Evolutionary conservation across 768 basidiomycete genomes (phyloP).

Genomic region (Lactarius indigo): DNA sequence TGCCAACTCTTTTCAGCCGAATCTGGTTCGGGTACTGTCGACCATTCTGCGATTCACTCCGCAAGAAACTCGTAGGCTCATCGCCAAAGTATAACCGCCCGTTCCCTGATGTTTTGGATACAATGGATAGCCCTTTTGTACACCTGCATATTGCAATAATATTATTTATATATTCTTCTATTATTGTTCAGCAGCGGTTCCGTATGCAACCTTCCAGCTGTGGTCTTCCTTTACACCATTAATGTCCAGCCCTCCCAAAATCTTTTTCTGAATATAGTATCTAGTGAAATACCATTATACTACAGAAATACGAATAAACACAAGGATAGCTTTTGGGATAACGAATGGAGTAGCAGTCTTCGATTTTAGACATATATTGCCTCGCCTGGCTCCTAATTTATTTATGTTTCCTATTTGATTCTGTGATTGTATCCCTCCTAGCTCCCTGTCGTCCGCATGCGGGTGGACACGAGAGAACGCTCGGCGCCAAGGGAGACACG

Average conservation of each 20-base stretch:
- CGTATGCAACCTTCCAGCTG: no score
- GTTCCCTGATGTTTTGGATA: neutral
- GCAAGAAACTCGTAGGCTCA: conserved; percentile 83
- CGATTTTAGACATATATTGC: neutral
- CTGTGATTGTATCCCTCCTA: conserved; percentile 14
- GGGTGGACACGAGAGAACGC: conserved; percentile 26
- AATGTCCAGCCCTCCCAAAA: no score
- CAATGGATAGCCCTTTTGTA: conserved; percentile 2
- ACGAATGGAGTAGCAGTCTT: neutral
- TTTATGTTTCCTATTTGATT: neutral
- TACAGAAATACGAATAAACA: neutral
- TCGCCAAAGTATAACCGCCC: conserved; percentile 69
- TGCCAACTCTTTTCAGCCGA: conserved; percentile 50
- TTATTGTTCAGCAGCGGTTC: neutral
- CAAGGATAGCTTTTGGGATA: neutral
- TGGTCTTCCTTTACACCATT: no score
- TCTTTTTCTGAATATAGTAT: no score
- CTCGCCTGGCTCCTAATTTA: conserved; percentile 28
- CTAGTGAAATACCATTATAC: neutral
- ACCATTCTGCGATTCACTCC: conserved; percentile 94
- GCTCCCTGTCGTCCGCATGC: conserved; percentile 31
- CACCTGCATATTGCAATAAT: neutral
- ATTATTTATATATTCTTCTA: neutral
- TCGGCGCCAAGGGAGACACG: conserved; percentile 24
- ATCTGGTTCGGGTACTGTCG: conserved; percentile 86